phyloP scores from a whole-genome alignment of 495 filamentous ascomycete species.

The Penicillium ucsense region DNA sequence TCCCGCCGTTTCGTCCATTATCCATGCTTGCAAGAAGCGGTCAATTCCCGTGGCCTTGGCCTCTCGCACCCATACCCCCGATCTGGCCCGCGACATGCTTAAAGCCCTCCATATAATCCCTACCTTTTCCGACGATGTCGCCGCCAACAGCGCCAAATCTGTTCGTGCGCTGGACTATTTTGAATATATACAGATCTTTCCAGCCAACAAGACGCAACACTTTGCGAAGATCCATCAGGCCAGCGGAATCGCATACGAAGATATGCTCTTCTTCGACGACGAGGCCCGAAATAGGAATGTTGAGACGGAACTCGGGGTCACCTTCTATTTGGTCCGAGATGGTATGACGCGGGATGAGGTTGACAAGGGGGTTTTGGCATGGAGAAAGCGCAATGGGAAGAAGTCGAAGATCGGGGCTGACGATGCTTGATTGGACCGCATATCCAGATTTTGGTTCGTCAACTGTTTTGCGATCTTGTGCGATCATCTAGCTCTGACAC shows the following conservation, averaged over 20 bases:
- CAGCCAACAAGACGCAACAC: conserved; percentile 76
- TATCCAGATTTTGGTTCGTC: too few relatives aligned
- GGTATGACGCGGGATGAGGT: conserved; percentile 74
- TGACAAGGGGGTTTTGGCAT: conserved; percentile 68
- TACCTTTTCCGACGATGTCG: conserved; percentile 31
- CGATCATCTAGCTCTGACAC: too few relatives aligned
- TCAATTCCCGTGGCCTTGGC: conserved; percentile 65
- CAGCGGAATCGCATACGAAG: conserved; percentile 53
- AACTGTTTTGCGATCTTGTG: too few relatives aligned
- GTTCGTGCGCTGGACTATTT: conserved; percentile 65
- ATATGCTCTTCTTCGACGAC: conserved; percentile 97
- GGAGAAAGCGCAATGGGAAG: conserved; percentile 64
- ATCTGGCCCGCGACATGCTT: conserved; percentile 72
- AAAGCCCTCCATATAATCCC: conserved; percentile 59
- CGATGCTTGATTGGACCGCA: background rate
- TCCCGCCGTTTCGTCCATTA: conserved; percentile 60
- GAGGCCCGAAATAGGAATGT: conserved; percentile 82
- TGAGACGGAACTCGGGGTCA: conserved; percentile 67
- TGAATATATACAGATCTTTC: conserved; percentile 79
- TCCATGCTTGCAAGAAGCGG: conserved; percentile 48
- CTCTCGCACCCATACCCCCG: conserved; percentile 72
- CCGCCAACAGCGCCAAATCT: conserved; percentile 26
- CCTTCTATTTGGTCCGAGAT: conserved; percentile 69
- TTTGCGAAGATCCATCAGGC: conserved; percentile 61
- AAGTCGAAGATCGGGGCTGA: conserved; percentile 14